These are phyloP conservation scores for Gossypium longicalyx DNA, from an alignment of 345 rosid genomes.

Conservation along the genomic window DNA sequence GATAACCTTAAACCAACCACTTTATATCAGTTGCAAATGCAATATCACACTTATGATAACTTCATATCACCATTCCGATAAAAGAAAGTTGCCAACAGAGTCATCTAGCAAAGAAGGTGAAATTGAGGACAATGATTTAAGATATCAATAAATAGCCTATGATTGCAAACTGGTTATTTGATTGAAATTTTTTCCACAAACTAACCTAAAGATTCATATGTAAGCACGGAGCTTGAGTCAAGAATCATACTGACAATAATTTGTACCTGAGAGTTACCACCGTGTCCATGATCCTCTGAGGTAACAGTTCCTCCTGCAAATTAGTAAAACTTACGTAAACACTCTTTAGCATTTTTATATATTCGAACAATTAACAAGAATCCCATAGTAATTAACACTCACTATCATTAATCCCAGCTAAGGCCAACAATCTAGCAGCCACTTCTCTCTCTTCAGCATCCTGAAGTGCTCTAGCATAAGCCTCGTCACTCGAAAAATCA, in stretches of 20 bases:
- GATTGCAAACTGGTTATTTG: not conserved
- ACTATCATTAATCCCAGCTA: slow-evolving; percentile 62
- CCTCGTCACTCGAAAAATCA: slow-evolving; percentile 72
- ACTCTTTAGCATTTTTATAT: slow-evolving; percentile 2
- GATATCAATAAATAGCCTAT: not conserved
- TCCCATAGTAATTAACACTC: slow-evolving; percentile 23
- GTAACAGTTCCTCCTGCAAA: slow-evolving; percentile 57
- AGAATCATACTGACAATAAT: not conserved
- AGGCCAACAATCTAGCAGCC: slow-evolving; percentile 74
- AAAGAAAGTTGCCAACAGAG: not conserved
- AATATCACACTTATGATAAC: not conserved
- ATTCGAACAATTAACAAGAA: not conserved
- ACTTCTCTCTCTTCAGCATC: slow-evolving; percentile 89
- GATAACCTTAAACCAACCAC: not conserved
- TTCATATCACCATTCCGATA: not conserved
- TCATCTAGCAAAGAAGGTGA: not conserved
- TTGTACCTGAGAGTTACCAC: slow-evolving; percentile 55
- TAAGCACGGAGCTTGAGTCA: not conserved
- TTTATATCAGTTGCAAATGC: not conserved
- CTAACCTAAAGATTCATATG: not conserved
- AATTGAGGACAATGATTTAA: not conserved
- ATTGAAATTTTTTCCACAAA: not conserved
- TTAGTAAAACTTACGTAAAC: slow-evolving; percentile 16
- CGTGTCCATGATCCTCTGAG: slow-evolving; percentile 40
- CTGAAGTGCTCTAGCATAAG: slow-evolving; percentile 88